Evolutionary conservation across 2,329 filamentous ascomycete genomes (phyloP), one percentile per base, ranked within the genome.

Genomic region (Diaporthe ampelina): DNA sequence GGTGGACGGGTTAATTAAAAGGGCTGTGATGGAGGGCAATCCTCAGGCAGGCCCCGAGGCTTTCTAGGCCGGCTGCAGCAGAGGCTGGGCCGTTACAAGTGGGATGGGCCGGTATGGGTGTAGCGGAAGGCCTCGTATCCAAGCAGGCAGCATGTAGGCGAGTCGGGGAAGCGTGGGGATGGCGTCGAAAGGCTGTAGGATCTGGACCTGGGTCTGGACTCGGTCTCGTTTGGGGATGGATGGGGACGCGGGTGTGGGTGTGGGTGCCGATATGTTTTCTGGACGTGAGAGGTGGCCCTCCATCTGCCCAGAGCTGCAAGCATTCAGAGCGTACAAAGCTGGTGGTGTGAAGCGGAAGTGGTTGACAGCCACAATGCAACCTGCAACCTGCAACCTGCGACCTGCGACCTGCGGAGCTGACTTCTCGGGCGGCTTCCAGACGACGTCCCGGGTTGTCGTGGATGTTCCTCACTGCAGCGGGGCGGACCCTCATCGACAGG

Each of bases 291-390:
- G n/a, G 19, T 65, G n/a, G n/a, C 26, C 26, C 15, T 26, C 24
- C 37, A 63, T 24, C 37, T 37, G 61, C 29, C 17, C 43, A 35
- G 61, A 29, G 43, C 29, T 37, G 61, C n/a, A n/a, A 24, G 63
- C 32, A 29, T 65, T 26, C 26, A 21, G 29, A 37, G 45, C 48
- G 26, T 65, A 43, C 24, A 21, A 17, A 24, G 43, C 8, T 50
- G 43, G 68, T 58, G 37, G 54, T 70, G 54, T 48, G 40, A 24
- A 26, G 40, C 32, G 54, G 35, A n/a, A 19, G 56, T 71, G 56
- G 58, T 65, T 40, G 59, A 72, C 57, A 63, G 70, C 59, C 70
- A 72, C 70, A 56, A 72, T 72, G 57, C 61, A 48, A 71, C 56
- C 40, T 48, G 29, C 29, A 32, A 32, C 29, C 29, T 32, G 29